These are phyloP conservation scores for Auxenochlorella pyrenoidosa DNA, from an alignment of 139 green algal genomes.

Conservation along the genomic window DNA sequence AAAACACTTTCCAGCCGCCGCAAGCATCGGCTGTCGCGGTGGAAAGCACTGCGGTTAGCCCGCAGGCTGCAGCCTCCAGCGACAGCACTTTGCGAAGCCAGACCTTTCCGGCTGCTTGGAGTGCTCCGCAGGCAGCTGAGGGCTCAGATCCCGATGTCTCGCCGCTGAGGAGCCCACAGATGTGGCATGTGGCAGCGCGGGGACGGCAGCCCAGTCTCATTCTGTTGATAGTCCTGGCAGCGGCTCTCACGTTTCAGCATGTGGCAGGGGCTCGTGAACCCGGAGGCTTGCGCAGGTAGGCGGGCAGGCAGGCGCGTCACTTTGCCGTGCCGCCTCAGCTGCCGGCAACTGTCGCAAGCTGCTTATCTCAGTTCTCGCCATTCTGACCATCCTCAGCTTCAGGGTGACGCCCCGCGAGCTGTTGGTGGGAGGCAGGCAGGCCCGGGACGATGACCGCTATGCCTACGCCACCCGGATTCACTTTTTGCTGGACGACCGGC, in stretches of 20 bases:
- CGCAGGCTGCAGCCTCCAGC: too few relatives aligned
- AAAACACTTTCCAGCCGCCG: too few relatives aligned
- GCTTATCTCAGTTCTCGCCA: neutral
- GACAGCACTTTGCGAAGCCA: neutral
- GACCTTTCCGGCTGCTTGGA: neutral
- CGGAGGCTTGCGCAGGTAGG: neutral
- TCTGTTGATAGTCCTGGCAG: neutral
- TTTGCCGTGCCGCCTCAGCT: too few relatives aligned
- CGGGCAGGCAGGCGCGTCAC: neutral
- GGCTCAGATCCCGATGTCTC: neutral
- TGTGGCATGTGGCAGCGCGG: neutral
- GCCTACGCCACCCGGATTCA: slow-evolving; percentile 3
- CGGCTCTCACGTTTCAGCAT: neutral
- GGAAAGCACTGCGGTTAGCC: neutral
- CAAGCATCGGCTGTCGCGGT: neutral
- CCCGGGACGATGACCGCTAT: neutral
- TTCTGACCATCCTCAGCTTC: neutral
- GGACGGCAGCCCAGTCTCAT: neutral
- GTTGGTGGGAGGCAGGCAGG: slow-evolving; percentile 2
- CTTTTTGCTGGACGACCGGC: slow-evolving; percentile 17
- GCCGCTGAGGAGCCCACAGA: neutral
- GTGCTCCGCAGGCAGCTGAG: neutral
- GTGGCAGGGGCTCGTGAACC: neutral
- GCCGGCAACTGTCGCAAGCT: neutral
- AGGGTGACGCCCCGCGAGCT: neutral